Base-by-base conservation (phyloP, 257 asterid species). In the Solanum rostratum region DNA sequence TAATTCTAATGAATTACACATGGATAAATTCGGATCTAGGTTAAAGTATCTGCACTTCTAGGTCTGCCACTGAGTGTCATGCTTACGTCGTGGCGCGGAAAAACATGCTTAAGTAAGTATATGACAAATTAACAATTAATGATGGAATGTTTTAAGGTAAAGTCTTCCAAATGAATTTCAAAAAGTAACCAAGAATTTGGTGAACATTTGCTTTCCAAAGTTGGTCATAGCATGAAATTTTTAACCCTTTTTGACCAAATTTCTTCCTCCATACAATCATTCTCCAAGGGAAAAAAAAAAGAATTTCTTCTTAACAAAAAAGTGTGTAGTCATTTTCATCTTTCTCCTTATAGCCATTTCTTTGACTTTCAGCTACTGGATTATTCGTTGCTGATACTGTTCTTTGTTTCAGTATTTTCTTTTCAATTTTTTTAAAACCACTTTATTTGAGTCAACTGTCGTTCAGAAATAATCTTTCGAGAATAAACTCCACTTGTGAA, bases 381-480 rank as follows among this genome's bases (percentile, higher is more conserved):
- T 3, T 20, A 20, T 55, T 20, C 20, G 5, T 8, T 9, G 6
- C 7, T 20, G 14, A 20, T 55, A 55, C 1, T 10, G 0, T 57
- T 20, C 0, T 57, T 57, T 27, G 0, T 57, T 57, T 57, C 0
- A 13, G 3, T 20, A 1, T 20, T 3, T 20, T 2, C 6, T 20
- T 20, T 20, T 57, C 13, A 20, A 20, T 7, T 7, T 8, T 5
- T 20, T 19, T 20, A 20, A 5, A 55, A 55, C 3, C 1, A 1
- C 0, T 57, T 0, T 22, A 22, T 5, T 24, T 60, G 16, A 2
- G 16, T 20, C 1, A 0, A 59, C 0, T 0, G 0, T 59, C 29
- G n/a, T n/a, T n/a, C 0, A 3, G 2, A n/a, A 20, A 0, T 1
- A 33, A 33, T 33, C 39, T 33, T 33, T 5, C 4, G 1, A 33